Base-by-base conservation (phyloP, 2,329 filamentous ascomycete species). In the Mariannaea sp. region DNA sequence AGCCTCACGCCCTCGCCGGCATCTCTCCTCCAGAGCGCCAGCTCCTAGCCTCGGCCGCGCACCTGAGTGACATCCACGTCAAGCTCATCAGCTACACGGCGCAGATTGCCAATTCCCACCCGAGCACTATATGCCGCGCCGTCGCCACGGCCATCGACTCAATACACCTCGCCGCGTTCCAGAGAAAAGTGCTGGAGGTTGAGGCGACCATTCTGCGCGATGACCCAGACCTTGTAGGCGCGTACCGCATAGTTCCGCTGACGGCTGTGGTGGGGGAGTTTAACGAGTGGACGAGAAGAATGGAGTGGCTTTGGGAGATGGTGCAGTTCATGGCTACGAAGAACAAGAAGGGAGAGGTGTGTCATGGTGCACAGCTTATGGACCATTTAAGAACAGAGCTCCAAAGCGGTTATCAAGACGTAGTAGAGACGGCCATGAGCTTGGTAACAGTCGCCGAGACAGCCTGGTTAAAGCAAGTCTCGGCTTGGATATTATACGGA, bases 401-500 rank as follows among this genome's bases (percentile, higher is more conserved):
- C 49, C 88, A 91, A 69, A 97, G 93, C 6, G 94, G 94, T 12
- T 97, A 95, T 71, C 78, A 84, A 7, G 92, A 97, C 66, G 85
- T 99, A 49, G 90, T 93, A 68, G 83, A 85, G 53, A 86, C 89
- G 32, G 88, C 91, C 0, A 75, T 85, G 58, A 84, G 87, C 53
- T 75, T 97, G 29, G 81, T 90, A n/a, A 82, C 78, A 12, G 80
- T 90, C 17, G 92, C 92, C 0, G 93, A 99, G 74, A 88, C 84
- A 24, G 89, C 92, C 7, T 99, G 94, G 94, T 76, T 97, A 67
- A 89, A 91, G 70, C 92, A 96, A 68, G 80, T 95, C 9, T 89
- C 91, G 4, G 89, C 89, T 20, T 99, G 93, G 93, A 80, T 97
- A 7, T 74, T 97, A 12, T 95, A 96, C 70, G 94, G 94, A 5